phyloP scores from a whole-genome alignment of 306 rosid genomes.

The Glycine soja region DNA sequence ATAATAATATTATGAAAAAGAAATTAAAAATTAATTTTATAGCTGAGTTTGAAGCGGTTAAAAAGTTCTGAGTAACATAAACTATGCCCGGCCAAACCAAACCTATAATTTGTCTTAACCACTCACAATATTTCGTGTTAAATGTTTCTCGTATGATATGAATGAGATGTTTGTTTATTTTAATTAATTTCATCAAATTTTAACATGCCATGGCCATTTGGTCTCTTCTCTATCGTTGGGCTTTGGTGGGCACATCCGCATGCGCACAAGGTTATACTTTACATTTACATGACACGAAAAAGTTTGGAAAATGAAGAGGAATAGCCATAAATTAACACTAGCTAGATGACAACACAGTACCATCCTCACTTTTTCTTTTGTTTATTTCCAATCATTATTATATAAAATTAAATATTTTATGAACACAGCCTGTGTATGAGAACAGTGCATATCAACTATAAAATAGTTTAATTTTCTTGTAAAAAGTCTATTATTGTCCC shows the following conservation, averaged over 20 bases:
- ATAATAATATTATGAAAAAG: too few species aligned
- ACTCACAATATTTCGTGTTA: neutral
- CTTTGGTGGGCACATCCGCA: constrained; percentile 47
- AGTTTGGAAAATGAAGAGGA: neutral
- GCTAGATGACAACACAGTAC: constrained; percentile 33
- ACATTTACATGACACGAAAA: constrained; percentile 16
- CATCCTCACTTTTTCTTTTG: constrained; percentile 23
- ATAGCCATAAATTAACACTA: constrained; percentile 21
- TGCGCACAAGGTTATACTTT: constrained; percentile 50
- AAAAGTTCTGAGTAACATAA: neutral
- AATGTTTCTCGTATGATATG: constrained; percentile 11
- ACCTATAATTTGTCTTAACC: constrained; percentile 15
- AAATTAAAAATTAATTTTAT: neutral
- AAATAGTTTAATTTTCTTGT: neutral
- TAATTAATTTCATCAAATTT: constrained; percentile 1
- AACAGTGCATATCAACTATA: constrained; percentile 34
- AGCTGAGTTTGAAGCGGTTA: constrained; percentile 13
- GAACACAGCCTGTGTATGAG: constrained; percentile 41
- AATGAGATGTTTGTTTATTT: constrained; percentile 18
- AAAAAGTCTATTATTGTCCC: constrained; percentile 43
- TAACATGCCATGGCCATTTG: constrained; percentile 42
- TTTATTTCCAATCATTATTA: neutral
- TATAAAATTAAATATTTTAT: neutral
- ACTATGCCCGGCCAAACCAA: constrained; percentile 19
- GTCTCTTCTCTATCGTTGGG: constrained; percentile 44